A percentile compares a stretch with the other conserved stretches of the same genome.
phyloP scores from a whole-genome alignment of 2,329 filamentous ascomycete species.

The Ophiognomonia clavigignenti-juglandacearum region DNA sequence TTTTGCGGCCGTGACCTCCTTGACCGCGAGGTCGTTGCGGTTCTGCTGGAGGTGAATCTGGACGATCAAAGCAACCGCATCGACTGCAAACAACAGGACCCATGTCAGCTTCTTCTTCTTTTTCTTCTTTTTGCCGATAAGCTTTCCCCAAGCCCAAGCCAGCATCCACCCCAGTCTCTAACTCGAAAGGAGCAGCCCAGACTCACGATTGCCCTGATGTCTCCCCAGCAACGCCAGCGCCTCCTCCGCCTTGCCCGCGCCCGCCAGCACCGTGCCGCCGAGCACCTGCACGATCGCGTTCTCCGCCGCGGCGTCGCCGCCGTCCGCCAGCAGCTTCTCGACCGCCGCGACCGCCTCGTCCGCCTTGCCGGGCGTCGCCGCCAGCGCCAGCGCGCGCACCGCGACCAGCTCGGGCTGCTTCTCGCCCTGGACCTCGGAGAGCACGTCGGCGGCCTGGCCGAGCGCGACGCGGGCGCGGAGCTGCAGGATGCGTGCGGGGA shows the following conservation, averaged over 20 bases:
- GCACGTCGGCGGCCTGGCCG: conserved; percentile 69
- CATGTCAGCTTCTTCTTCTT: conserved; percentile 22
- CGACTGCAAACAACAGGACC: conserved; percentile 38
- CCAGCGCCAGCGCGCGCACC: conserved; percentile 68
- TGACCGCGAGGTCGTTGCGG: conserved; percentile 81
- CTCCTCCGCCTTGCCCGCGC: conserved; percentile 76
- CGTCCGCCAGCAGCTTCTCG: conserved; percentile 62
- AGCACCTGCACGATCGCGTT: conserved; percentile 79
- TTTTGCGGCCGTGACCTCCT: conserved; percentile 81
- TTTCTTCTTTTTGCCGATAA: too few species aligned
- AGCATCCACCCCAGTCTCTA: conserved; percentile 9
- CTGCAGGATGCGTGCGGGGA: conserved; percentile 71
- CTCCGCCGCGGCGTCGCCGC: conserved; percentile 63
- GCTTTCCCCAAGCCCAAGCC: too few species aligned
- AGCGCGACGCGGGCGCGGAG: conserved; percentile 80
- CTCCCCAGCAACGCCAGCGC: conserved; percentile 73
- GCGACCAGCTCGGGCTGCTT: conserved; percentile 67
- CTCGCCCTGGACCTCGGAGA: conserved; percentile 62
- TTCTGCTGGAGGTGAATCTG: conserved; percentile 93
- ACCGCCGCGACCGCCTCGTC: conserved; percentile 58
- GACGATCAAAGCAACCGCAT: conserved; percentile 79
- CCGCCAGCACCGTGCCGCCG: conserved; percentile 76
- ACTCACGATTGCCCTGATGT: conserved; percentile 81
- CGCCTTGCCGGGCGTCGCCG: conserved; percentile 51
- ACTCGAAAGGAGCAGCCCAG: not conserved